These are phyloP conservation scores for Alectoria sarmentosa DNA, from an alignment of 495 filamentous ascomycete genomes.

Conservation along the genomic window DNA sequence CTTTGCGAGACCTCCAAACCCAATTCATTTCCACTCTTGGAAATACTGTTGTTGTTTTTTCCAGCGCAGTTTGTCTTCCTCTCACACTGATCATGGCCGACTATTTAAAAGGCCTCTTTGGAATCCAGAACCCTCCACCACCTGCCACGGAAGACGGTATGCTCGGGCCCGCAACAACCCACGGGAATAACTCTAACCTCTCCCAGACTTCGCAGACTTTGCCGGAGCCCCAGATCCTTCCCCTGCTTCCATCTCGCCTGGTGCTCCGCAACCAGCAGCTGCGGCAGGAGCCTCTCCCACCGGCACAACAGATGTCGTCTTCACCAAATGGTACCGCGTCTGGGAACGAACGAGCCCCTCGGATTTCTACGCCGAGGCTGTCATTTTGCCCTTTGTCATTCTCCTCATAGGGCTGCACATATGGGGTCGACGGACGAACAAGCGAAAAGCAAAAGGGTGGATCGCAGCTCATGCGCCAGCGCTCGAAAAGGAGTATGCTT, in stretches of 20 bases:
- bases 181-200: constrained; percentile 11
- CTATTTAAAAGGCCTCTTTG: constrained; percentile 49
- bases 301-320: constrained; percentile 44
- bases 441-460: constrained; percentile 73
- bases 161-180: not conserved
- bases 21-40: too few species aligned
- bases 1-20: too few species aligned
- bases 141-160: constrained; percentile 43
- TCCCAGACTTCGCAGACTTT: constrained; percentile 72
- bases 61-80: not conserved
- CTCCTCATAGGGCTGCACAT: constrained; percentile 71
- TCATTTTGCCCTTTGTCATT: constrained; percentile 68
- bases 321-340: constrained; percentile 93
- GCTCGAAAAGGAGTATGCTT: constrained; percentile 74
- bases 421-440: constrained; percentile 76
- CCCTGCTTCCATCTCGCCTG: constrained; percentile 43
- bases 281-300: constrained; percentile 43
- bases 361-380: constrained; percentile 83
- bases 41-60: too few species aligned
- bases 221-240: constrained; percentile 59
- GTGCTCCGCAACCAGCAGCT: constrained; percentile 32
- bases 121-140: constrained; percentile 43
- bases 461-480: constrained; percentile 62
- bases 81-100: constrained; percentile 42
- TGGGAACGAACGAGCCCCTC: constrained; percentile 75